A percentile compares a stretch with the other conserved stretches of the same genome.
These are phyloP conservation scores for Wickerhamiella occidentalis DNA, from an alignment of 805 yeast genomes.

Conservation along the genomic window DNA sequence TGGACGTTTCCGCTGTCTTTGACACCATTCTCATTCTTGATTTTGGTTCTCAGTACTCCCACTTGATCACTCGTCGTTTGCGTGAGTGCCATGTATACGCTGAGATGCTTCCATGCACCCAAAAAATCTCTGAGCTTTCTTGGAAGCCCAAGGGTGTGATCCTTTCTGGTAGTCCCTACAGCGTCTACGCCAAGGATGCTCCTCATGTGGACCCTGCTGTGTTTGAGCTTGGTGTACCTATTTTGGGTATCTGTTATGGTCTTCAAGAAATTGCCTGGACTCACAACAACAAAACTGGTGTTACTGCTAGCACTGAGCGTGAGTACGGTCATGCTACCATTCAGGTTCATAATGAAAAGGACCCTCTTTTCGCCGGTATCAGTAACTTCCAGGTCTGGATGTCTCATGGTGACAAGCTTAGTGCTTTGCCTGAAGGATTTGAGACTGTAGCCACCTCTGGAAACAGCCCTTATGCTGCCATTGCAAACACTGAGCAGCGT, in stretches of 20 bases:
- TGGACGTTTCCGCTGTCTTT: constrained; percentile 72
- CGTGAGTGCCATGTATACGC: constrained; percentile 98
- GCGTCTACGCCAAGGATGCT: constrained; percentile 88
- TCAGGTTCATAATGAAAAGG: constrained; percentile 51
- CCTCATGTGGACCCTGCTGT: constrained; percentile 96
- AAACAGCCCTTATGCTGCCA: constrained; percentile 94
- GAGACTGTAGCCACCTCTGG: constrained; percentile 79
- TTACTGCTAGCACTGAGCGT: constrained; percentile 91
- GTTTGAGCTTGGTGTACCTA: constrained; percentile 83
- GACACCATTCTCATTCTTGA: constrained; percentile 96
- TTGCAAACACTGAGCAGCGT: constrained; percentile 56
- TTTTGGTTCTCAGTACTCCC: constrained; percentile 97
- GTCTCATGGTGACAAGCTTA: constrained; percentile 97
- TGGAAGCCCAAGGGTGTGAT: constrained; percentile 97
- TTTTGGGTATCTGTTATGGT: constrained; percentile 96
- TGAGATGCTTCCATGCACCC: constrained; percentile 98
- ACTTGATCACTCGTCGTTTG: constrained; percentile 88
- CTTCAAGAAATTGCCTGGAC: constrained; percentile 99
- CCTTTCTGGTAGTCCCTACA: constrained; percentile 94
- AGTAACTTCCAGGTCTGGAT: constrained; percentile 97
- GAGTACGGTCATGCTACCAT: constrained; percentile 96
- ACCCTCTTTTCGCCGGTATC: constrained; percentile 74
- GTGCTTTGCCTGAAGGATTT: constrained; percentile 80
- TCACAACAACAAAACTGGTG: constrained; percentile 68
- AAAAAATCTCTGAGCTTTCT: constrained; percentile 77